Conservation (phyloP, 805 yeast species). For the Cyberlindnera galapagoensis region DNA sequence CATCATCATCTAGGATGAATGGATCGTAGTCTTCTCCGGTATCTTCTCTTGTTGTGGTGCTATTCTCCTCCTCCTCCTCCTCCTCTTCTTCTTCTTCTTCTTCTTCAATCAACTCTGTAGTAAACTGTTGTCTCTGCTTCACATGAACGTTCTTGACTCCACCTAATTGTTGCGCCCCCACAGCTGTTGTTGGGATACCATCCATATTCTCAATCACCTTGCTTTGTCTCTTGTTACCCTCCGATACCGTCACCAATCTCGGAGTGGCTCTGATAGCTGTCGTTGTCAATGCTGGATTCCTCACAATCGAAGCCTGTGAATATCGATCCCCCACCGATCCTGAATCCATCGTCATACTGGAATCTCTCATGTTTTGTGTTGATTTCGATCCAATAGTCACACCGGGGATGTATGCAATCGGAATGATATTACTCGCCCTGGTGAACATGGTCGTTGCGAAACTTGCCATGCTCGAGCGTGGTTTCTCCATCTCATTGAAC, state of each 20-base stretch:
- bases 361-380: constrained; percentile 24
- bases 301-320: constrained; percentile 37
- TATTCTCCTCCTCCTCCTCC: constrained; percentile 6
- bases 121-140: constrained; percentile 10
- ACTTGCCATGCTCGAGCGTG: constrained; percentile 22
- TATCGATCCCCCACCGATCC: constrained; percentile 29
- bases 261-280: constrained; percentile 79
- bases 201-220: constrained; percentile 8
- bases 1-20: constrained; percentile 21
- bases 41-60: constrained; percentile 6
- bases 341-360: constrained; percentile 21
- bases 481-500: constrained; percentile 28
- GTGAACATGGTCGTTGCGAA: constrained; percentile 63
- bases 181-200: constrained; percentile 19
- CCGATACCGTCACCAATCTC: constrained; percentile 47
- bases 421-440: constrained; percentile 81
- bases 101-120: constrained; percentile 9
- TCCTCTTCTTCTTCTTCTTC: constrained; percentile 17
- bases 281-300: constrained; percentile 37
- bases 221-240: background rate
- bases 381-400: constrained; percentile 53
- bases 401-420: constrained; percentile 92
- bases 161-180: constrained; percentile 20
- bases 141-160: constrained; percentile 21
- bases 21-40: constrained; percentile 20